phyloP scores from a whole-genome alignment of 345 rosid genomes.

The Euphorbia lathyris region DNA sequence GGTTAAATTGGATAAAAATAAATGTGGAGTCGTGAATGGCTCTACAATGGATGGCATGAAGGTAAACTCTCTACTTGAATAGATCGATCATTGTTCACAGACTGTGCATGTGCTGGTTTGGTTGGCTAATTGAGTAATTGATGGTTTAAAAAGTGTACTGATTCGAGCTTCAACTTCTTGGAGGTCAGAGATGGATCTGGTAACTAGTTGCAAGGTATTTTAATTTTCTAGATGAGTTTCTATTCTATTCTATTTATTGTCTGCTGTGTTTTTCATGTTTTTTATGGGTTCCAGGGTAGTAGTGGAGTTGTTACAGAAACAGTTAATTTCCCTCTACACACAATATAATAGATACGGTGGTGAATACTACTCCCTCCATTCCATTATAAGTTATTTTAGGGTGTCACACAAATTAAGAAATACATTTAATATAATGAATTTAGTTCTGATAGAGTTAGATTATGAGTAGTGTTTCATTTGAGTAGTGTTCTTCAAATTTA shows the following conservation, averaged over 20 bases:
- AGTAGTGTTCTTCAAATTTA: no score
- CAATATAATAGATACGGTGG: no score
- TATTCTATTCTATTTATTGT: background rate
- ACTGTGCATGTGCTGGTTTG: conserved; percentile 26
- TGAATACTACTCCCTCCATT: no score
- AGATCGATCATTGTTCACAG: conserved; percentile 44
- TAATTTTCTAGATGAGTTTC: background rate
- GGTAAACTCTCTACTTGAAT: conserved; percentile 41
- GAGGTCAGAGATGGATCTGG: conserved; percentile 66
- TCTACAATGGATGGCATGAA: conserved; percentile 93
- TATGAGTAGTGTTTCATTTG: no score
- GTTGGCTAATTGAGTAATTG: conserved; percentile 13
- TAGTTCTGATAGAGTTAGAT: no score
- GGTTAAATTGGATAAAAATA: conserved; percentile 68
- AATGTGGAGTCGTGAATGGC: conserved; percentile 91
- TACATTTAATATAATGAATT: no score
- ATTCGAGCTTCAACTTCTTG: conserved; percentile 24
- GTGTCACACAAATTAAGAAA: no score
- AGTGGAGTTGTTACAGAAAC: background rate
- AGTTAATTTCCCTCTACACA: no score
- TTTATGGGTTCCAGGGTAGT: background rate
- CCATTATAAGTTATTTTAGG: no score
- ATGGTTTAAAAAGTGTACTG: conserved; percentile 26
- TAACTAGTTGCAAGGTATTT: conserved; percentile 69
- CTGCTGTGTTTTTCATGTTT: background rate